Base-by-base conservation (phyloP, 768 basidiomycete species). In the Lactifluus volemus region DNA sequence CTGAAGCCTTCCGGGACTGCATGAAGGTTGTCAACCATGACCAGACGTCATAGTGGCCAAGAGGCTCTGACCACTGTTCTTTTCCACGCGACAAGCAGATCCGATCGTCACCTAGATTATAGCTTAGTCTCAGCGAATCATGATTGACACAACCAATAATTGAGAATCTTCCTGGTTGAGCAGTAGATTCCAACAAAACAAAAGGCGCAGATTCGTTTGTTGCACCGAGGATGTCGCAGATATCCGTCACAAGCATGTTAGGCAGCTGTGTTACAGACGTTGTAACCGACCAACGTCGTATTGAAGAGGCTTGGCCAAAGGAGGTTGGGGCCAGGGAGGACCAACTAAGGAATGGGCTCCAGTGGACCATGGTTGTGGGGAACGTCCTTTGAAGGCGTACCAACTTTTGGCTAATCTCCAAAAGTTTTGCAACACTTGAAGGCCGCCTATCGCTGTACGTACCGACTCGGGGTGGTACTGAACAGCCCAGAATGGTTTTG, bases 391-490 rank as follows among this genome's bases (percentile, higher is more conserved):
- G 11, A 70, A 66, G 39, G 65, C 68, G 3, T 77, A 74, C 88
- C 89, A 92, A 8, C 71, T 70, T 53, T 78, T 75, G 19, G 88
- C 84, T 19, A 89, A 75, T 25, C 72, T 71, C 88, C 88, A 92
- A 69, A 92, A 92, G 70, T 90, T 92, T 21, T 71, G 71, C 58
- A 92, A 64, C 15, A 90, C 81, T 58, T 84, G 79, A n/a, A 79
- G 67, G 1, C 89, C 89, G 6, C 86, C 87, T 2, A 79, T 81
- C 47, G 76, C 74, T 2, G 89, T 92, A 65, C 86, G 79, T 4
- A 88, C 81, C 4, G 90, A 92, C 69, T 92, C 91, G 6, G 91
- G 91, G 69, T 93, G 91, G 70, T 92, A 93, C 68, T 93, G 91
- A 25, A 93, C 91, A 4, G 87, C 89, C 86, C 88, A 92, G 68